A percentile compares a stretch with the other conserved stretches of the same genome.
phyloP scores from a whole-genome alignment of 805 yeast species.

The Pichia occidentalis region DNA sequence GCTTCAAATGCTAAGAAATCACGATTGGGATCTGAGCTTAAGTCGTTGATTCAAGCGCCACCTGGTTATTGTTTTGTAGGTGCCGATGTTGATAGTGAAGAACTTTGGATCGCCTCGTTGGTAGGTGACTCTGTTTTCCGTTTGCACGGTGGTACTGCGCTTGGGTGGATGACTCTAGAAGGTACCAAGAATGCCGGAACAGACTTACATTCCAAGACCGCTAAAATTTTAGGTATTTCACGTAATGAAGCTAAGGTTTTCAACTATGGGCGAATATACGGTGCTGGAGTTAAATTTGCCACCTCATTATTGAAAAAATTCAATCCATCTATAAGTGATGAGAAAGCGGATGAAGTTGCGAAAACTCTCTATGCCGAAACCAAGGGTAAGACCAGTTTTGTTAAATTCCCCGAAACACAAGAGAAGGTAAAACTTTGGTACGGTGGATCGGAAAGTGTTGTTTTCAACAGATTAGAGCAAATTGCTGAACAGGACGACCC shows the following conservation, averaged over 20 bases:
- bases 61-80: slow-evolving; percentile 88
- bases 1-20: slow-evolving; percentile 88
- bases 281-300: slow-evolving; percentile 94
- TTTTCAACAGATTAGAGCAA: slow-evolving; percentile 81
- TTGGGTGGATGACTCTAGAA: slow-evolving; percentile 99
- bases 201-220: slow-evolving; percentile 92
- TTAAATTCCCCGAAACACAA: slow-evolving; percentile 12
- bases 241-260: slow-evolving; percentile 91
- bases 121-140: slow-evolving; percentile 88
- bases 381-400: slow-evolving; percentile 53
- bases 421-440: slow-evolving; percentile 40
- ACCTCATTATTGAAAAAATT: slow-evolving; percentile 76
- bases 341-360: slow-evolving; percentile 62
- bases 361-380: slow-evolving; percentile 67
- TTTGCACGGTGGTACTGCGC: slow-evolving; percentile 91
- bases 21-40: slow-evolving; percentile 89
- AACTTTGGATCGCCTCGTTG: slow-evolving; percentile 94
- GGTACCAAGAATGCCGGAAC: slow-evolving; percentile 90
- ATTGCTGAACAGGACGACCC: slow-evolving; percentile 81
- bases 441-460: slow-evolving; percentile 92
- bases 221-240: slow-evolving; percentile 78
- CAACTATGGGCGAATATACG: slow-evolving; percentile 95
- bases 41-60: slow-evolving; percentile 82
- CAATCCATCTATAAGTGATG: slow-evolving; percentile 61
- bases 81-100: slow-evolving; percentile 98